Percentiles rank a stretch among this genome's conserved stretches.
These are phyloP conservation scores for Beauveria brongniartii DNA, from an alignment of 2,329 filamentous ascomycete species.

Conservation along the genomic window DNA sequence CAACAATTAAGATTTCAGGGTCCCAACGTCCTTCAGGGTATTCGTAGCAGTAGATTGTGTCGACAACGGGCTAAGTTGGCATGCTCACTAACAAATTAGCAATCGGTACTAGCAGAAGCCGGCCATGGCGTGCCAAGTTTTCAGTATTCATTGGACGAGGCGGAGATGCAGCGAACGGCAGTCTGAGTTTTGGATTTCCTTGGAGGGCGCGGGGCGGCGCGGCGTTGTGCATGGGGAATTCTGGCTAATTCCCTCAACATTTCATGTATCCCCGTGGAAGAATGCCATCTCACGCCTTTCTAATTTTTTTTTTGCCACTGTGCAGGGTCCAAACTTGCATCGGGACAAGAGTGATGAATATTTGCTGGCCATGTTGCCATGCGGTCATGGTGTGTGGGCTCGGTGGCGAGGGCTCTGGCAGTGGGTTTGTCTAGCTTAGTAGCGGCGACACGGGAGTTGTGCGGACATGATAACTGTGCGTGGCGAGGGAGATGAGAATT, in stretches of 20 bases:
- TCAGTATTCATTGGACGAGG: neutral
- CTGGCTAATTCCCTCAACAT: neutral
- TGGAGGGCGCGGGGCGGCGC: neutral
- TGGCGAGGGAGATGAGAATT: no score
- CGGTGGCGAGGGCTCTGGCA: neutral
- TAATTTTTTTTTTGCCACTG: neutral
- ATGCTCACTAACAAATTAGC: neutral
- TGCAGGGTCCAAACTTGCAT: slow-evolving; percentile 1
- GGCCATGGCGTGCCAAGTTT: neutral
- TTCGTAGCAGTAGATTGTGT: neutral
- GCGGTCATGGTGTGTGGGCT: neutral
- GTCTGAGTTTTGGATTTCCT: neutral
- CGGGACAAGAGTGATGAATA: neutral
- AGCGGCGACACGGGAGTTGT: no score
- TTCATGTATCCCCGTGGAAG: neutral
- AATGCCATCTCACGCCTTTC: no score
- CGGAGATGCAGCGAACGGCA: neutral
- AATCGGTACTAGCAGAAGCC: neutral
- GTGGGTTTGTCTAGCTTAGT: no score
- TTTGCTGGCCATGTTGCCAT: neutral
- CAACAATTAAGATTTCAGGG: neutral
- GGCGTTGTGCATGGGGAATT: neutral
- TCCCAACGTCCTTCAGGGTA: neutral
- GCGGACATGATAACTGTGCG: no score
- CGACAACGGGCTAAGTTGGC: neutral